Evolutionary conservation across 345 rosid species (phyloP).

Genomic region (Odontarrhena argentea): DNA sequence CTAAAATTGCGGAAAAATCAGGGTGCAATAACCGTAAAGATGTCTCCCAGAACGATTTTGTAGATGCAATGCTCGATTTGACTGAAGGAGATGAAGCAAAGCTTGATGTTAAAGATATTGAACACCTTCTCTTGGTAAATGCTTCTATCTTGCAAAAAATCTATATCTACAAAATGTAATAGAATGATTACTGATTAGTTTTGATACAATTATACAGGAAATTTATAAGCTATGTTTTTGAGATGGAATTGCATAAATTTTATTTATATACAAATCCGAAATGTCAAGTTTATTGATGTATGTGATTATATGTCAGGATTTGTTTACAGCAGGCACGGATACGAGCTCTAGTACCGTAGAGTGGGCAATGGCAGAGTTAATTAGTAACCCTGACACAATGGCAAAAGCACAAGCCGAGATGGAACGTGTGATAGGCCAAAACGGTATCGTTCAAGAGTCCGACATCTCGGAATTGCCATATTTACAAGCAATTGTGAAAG

Average conservation of each 20-base stretch:
- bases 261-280: no score
- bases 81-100: conserved; percentile 21
- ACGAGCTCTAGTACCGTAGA: conserved; percentile 49
- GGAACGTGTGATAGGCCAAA: conserved; percentile 33
- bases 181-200: no score
- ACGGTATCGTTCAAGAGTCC: conserved; percentile 12
- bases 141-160: not conserved
- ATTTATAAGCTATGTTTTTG: no score
- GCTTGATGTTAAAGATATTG: not conserved
- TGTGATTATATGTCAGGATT: not conserved
- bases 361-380: conserved; percentile 83
- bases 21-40: not conserved
- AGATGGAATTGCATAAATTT: not conserved
- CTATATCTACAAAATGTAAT: no score
- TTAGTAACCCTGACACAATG: conserved; percentile 48
- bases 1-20: conserved; percentile 15
- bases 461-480: conserved; percentile 10
- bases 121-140: conserved; percentile 31
- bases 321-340: conserved; percentile 33
- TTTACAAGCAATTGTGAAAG: conserved; percentile 29
- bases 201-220: no score
- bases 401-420: conserved; percentile 56
- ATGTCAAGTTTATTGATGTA: no score
- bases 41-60: conserved; percentile 12
- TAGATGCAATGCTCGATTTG: conserved; percentile 28